A percentile compares a stretch with the other conserved stretches of the same genome.
Conservation (phyloP, 345 rosid genomes). For the Sonneratia alba region DNA sequence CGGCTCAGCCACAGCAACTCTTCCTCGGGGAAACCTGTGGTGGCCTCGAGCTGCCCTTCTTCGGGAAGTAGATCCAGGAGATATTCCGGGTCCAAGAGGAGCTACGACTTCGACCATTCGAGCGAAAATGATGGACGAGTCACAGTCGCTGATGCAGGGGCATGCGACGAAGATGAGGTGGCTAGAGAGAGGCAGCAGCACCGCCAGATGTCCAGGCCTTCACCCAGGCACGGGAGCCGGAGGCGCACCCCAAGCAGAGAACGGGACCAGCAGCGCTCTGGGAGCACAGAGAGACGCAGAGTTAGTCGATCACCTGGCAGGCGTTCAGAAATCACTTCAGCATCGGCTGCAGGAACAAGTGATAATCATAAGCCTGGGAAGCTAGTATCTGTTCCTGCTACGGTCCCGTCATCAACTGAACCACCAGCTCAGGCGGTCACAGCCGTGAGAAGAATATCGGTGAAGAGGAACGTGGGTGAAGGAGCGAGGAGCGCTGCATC, state of each 20-base stretch:
- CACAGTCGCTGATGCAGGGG: constrained; percentile 16
- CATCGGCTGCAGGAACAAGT: constrained; percentile 6
- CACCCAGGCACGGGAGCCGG: constrained; percentile 43
- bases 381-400: constrained; percentile 79
- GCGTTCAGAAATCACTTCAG: constrained; percentile 43
- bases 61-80: constrained; percentile 28
- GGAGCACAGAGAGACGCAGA: constrained; percentile 48
- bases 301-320: constrained; percentile 82
- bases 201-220: constrained; percentile 38
- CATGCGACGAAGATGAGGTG: constrained; percentile 23
- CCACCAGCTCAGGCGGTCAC: constrained; percentile 16
- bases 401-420: constrained; percentile 40
- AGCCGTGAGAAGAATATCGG: constrained; percentile 42
- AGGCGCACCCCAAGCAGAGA: constrained; percentile 94
- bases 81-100: constrained; percentile 85
- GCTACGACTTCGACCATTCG: constrained; percentile 59
- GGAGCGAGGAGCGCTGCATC: constrained; percentile 35
- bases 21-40: constrained; percentile 35
- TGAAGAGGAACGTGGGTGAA: constrained; percentile 49
- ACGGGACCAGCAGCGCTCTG: constrained; percentile 51
- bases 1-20: constrained; percentile 58
- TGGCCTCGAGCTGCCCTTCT: constrained; percentile 4
- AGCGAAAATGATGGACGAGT: constrained; percentile 16
- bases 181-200: constrained; percentile 39
- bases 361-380: constrained; percentile 36